phyloP scores from a whole-genome alignment of 257 asterid species.

The Petunia axillaris region DNA sequence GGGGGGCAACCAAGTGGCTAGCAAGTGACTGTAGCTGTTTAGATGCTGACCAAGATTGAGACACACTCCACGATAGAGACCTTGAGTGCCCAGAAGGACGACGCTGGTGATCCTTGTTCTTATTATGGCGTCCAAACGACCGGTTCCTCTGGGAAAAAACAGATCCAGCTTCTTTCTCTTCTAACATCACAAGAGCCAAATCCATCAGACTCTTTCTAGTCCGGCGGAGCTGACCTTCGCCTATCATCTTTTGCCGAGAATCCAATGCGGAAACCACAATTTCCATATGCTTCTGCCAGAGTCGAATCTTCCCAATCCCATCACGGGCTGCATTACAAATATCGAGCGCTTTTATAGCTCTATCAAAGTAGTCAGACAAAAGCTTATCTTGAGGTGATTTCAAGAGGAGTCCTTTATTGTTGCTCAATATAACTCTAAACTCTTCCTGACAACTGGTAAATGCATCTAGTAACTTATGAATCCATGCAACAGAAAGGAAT shows the following conservation, averaged over 20 bases:
- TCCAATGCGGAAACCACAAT: slow-evolving; percentile 69
- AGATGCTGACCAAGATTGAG: slow-evolving; percentile 89
- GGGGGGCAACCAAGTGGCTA: slow-evolving; percentile 65
- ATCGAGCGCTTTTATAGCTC: slow-evolving; percentile 84
- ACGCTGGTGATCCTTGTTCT: slow-evolving; percentile 63
- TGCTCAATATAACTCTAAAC: slow-evolving; percentile 47
- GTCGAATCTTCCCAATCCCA: slow-evolving; percentile 72
- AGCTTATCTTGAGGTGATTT: slow-evolving; percentile 62
- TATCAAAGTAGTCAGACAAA: slow-evolving; percentile 67
- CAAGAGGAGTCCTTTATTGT: slow-evolving; percentile 48
- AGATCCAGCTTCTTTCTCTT: slow-evolving; percentile 68
- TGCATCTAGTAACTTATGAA: slow-evolving; percentile 64
- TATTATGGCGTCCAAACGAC: slow-evolving; percentile 67
- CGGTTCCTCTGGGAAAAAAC: slow-evolving; percentile 66
- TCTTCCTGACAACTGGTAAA: slow-evolving; percentile 68
- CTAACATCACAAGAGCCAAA: slow-evolving; percentile 78
- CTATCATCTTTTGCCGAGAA: slow-evolving; percentile 41
- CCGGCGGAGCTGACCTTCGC: slow-evolving; percentile 80
- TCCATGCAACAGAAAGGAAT: slow-evolving; percentile 83
- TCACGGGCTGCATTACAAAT: slow-evolving; percentile 86
- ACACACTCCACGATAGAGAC: slow-evolving; percentile 94
- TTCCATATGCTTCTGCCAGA: slow-evolving; percentile 82
- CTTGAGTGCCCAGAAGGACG: slow-evolving; percentile 69
- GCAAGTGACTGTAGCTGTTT: slow-evolving; percentile 88
- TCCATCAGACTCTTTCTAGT: slow-evolving; percentile 84